phyloP scores from a whole-genome alignment of 2,329 filamentous ascomycete species.

The Talaromyces sp. region DNA sequence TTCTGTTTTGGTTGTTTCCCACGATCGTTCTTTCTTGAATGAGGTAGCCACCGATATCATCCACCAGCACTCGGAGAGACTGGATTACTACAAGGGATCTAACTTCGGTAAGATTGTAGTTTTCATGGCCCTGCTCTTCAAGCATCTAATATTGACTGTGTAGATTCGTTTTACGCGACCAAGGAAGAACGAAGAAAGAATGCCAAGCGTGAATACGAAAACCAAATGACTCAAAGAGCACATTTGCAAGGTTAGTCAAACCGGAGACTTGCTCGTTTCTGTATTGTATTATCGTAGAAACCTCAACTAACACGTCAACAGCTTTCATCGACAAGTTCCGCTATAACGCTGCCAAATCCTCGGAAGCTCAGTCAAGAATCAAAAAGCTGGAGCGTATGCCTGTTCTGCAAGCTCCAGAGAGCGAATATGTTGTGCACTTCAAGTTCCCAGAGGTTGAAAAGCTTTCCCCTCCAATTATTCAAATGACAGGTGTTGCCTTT shows the following conservation, averaged over 20 bases:
- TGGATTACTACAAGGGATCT: conserved; percentile 97
- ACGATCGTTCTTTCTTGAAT: conserved; percentile 98
- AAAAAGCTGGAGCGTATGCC: conserved; percentile 99
- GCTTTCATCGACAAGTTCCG: conserved; percentile 99
- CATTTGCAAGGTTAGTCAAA: conserved; percentile 65
- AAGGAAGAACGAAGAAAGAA: conserved; percentile 96
- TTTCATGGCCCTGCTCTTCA: neutral
- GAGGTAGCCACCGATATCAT: conserved; percentile 99
- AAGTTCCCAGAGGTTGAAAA: conserved; percentile 97
- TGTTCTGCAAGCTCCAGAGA: conserved; percentile 80
- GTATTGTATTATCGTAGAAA: neutral
- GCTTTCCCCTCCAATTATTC: conserved; percentile 92
- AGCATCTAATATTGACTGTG: conserved; percentile 13
- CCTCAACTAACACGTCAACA: conserved; percentile 15
- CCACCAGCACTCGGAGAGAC: conserved; percentile 91
- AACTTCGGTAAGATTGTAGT: conserved; percentile 61
- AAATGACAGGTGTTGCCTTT: conserved; percentile 90
- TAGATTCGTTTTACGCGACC: conserved; percentile 90
- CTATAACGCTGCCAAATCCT: conserved; percentile 98
- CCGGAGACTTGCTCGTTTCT: neutral
- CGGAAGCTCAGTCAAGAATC: conserved; percentile 95
- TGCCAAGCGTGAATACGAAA: conserved; percentile 95
- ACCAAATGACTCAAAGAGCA: conserved; percentile 88
- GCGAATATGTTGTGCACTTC: conserved; percentile 94
- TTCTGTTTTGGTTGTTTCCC: conserved; percentile 91